Evolutionary conservation across 2,329 filamentous ascomycete genomes (phyloP).

Genomic region (Pseudogymnoascus sp.): DNA sequence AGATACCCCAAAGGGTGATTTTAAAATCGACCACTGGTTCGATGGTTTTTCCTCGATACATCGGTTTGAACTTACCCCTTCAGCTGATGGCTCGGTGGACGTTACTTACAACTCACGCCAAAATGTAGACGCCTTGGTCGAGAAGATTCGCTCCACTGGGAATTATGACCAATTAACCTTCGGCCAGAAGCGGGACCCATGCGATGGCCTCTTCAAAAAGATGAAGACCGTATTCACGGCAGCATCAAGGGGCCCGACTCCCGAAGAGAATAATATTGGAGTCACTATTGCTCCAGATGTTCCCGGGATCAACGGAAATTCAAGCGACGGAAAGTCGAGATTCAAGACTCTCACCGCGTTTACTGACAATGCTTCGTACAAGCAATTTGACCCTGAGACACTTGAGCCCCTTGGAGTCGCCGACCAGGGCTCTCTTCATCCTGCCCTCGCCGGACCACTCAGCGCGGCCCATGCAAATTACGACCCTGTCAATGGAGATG

Average conservation of each 20-base stretch:
- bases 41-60: constrained; percentile 69
- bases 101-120: constrained; percentile 68
- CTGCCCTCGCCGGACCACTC: constrained; percentile 58
- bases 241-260: constrained; percentile 20
- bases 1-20: constrained; percentile 51
- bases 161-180: constrained; percentile 55
- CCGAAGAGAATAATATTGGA: constrained; percentile 49
- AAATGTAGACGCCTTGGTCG: constrained; percentile 58
- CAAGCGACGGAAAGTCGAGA: constrained; percentile 19
- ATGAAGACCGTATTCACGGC: constrained; percentile 53
- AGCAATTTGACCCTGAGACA: constrained; percentile 61
- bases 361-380: constrained; percentile 52
- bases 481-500: constrained; percentile 66
- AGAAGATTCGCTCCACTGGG: constrained; percentile 55
- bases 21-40: constrained; percentile 70
- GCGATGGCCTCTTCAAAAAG: constrained; percentile 66
- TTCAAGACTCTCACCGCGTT: constrained; percentile 23
- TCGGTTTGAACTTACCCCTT: constrained; percentile 60
- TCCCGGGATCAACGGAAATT: constrained; percentile 44
- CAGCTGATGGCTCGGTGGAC: constrained; percentile 30
- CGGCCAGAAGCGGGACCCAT: constrained; percentile 67
- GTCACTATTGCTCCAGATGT: constrained; percentile 62
- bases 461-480: constrained; percentile 66
- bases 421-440: constrained; percentile 56
- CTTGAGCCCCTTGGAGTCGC: constrained; percentile 66